A percentile compares a stretch with the other conserved stretches of the same genome.
Conservation (phyloP, 345 rosid genomes). For the Eucalyptus rudis region DNA sequence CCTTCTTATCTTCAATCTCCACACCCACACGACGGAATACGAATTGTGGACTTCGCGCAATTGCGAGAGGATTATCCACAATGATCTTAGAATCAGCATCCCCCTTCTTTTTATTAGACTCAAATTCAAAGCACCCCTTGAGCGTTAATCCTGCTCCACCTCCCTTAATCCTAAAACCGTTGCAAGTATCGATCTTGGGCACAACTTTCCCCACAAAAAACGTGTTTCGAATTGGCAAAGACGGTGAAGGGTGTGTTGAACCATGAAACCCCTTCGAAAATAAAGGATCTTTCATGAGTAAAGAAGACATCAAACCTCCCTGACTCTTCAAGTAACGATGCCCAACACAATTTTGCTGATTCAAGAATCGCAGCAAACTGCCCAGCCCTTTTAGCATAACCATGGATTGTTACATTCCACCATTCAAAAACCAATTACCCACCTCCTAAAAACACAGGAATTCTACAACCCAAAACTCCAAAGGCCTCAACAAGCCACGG, state of each 20-base stretch:
- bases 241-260: not conserved
- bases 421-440: not conserved
- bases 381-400: slow-evolving; percentile 35
- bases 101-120: not conserved
- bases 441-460: not conserved
- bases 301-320: not conserved
- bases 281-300: not conserved
- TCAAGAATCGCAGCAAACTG: not conserved
- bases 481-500: not conserved
- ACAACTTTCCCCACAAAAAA: not conserved
- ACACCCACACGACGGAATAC: slow-evolving; percentile 23
- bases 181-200: not conserved
- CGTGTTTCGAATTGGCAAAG: not conserved
- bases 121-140: not conserved
- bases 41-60: slow-evolving; percentile 18
- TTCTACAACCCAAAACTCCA: not conserved
- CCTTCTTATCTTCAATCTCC: slow-evolving; percentile 23
- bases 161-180: slow-evolving; percentile 1
- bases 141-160: not conserved
- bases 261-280: not conserved
- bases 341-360: not conserved
- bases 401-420: slow-evolving; percentile 25
- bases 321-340: not conserved
- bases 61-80: slow-evolving; percentile 23
- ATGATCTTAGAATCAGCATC: not conserved